Percentiles rank a stretch among this genome's conserved stretches.
Evolutionary conservation across 305 asterid genomes (phyloP).

Genomic region (Fraxinus sp.): DNA sequence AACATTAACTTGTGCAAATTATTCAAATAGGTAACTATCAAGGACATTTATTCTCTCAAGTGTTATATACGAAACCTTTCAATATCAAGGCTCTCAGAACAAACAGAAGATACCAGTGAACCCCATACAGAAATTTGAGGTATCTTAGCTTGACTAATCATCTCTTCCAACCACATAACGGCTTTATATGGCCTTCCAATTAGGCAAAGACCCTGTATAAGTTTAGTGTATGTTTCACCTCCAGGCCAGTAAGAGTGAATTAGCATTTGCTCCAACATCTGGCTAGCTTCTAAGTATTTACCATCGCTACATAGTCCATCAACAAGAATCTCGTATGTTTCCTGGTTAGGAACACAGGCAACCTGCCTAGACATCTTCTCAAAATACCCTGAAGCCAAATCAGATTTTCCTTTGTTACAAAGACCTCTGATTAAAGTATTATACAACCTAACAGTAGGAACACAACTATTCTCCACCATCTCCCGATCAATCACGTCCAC

Average conservation of each 20-base stretch:
- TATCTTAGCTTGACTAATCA: conserved; percentile 62
- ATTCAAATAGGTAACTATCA: background rate
- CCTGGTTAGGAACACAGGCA: conserved; percentile 60
- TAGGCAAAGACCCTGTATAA: conserved; percentile 64
- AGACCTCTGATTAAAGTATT: conserved; percentile 64
- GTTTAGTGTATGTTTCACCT: conserved; percentile 43
- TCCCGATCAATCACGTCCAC: conserved; percentile 55
- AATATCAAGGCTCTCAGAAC: conserved; percentile 32
- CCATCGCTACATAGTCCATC: conserved; percentile 70
- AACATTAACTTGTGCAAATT: background rate
- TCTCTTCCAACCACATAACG: conserved; percentile 77
- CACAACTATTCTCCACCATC: conserved; percentile 52
- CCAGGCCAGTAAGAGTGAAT: conserved; percentile 53
- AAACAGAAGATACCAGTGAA: conserved; percentile 58
- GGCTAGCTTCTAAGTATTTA: conserved; percentile 61
- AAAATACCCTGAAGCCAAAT: conserved; percentile 48
- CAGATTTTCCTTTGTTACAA: conserved; percentile 40
- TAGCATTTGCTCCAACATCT: conserved; percentile 65
- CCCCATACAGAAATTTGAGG: conserved; percentile 66
- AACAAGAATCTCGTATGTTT: conserved; percentile 54
- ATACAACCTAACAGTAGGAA: conserved; percentile 57
- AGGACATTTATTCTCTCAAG: conserved; percentile 7
- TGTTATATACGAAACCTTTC: conserved; percentile 18
- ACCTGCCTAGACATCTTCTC: conserved; percentile 54
- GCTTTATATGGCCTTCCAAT: conserved; percentile 58